Conservation (phyloP, 768 basidiomycete species). For the Pleurotus ostreatus region DNA sequence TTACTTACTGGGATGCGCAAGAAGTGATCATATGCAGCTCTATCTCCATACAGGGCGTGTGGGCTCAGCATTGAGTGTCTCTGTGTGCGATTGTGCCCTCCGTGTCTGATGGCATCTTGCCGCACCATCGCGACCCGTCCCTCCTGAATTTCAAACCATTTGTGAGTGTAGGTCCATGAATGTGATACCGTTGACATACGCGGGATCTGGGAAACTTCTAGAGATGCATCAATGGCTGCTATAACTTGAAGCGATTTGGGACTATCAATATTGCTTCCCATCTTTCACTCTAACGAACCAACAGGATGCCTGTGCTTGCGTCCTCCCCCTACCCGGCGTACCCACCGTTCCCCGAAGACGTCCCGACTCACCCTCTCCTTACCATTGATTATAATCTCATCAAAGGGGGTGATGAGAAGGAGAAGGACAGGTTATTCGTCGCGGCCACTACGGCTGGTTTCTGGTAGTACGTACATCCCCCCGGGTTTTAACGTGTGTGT, state of each 20-base stretch:
- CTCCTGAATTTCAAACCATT: too few relatives aligned
- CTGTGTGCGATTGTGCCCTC: too few relatives aligned
- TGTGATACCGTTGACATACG: too few relatives aligned
- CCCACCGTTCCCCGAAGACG: slow-evolving; percentile 32
- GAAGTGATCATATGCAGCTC: background rate
- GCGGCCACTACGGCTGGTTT: slow-evolving; percentile 36
- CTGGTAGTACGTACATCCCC: slow-evolving; percentile 32
- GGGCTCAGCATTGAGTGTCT: too few relatives aligned
- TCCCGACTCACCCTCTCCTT: slow-evolving; percentile 31
- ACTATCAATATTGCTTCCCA: too few relatives aligned
- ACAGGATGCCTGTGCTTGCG: slow-evolving; percentile 17
- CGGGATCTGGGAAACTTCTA: too few relatives aligned
- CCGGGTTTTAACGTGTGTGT: background rate
- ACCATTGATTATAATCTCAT: slow-evolving; percentile 34
- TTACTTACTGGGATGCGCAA: background rate
- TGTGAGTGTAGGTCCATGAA: too few relatives aligned
- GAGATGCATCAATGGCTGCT: too few relatives aligned
- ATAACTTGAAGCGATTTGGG: too few relatives aligned
- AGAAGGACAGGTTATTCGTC: slow-evolving; percentile 30
- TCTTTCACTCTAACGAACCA: too few relatives aligned
- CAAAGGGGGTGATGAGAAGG: slow-evolving; percentile 20
- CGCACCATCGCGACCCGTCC: too few relatives aligned
- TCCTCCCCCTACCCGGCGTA: background rate
- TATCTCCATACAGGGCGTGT: background rate
- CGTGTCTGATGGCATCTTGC: too few relatives aligned